Evolutionary conservation across 331 rosid species (phyloP), one percentile per base, ranked within the genome.

Genomic region (Telfairia occidentalis): DNA sequence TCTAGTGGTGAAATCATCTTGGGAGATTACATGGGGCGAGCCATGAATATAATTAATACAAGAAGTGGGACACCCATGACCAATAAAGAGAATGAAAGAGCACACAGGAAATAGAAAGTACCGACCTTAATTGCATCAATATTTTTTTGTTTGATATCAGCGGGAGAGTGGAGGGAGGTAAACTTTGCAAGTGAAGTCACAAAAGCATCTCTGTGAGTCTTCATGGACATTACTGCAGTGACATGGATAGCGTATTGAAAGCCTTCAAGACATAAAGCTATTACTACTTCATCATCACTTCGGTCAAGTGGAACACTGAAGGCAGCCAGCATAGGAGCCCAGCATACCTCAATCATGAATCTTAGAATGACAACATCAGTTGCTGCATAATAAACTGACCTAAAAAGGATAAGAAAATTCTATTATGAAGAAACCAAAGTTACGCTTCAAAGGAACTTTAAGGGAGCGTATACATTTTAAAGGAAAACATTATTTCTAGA

Each of bases 251-350:
- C 99, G 73, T 81, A 69, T 77, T 96, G 97, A 77, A 92, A 87
- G 88, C 99, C 99, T 81, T 92, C 96, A 58, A 96, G 97, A 70
- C 99, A 96, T 13, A 96, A 82, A 77, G 85, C 87, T 84, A 92
- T 86, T 75, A 96, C 82, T 69, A 89, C 85, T 87, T 92, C 99
- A 55, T 96, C 99, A 42, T 96, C 97, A 82, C 91, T 96, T 85
- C 86, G 99, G 83, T 96, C 99, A 52, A 96, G 97, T 34, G 99
- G 97, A 78, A 96, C 99, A 60, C 99, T 96, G 87, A 96, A 96
- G 77, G 99, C 99, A 81, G 99, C 99, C 79, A 96, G 77, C 97
- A 90, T 96, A 37, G 99, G 99, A 83, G 99, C 99, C 99, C 99
- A 96, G 82, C 99, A 96, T 35, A 83, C 97, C 86, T 95, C 97